Conservation (phyloP, 2,329 filamentous ascomycete species). For the Fusarium stilboides region DNA sequence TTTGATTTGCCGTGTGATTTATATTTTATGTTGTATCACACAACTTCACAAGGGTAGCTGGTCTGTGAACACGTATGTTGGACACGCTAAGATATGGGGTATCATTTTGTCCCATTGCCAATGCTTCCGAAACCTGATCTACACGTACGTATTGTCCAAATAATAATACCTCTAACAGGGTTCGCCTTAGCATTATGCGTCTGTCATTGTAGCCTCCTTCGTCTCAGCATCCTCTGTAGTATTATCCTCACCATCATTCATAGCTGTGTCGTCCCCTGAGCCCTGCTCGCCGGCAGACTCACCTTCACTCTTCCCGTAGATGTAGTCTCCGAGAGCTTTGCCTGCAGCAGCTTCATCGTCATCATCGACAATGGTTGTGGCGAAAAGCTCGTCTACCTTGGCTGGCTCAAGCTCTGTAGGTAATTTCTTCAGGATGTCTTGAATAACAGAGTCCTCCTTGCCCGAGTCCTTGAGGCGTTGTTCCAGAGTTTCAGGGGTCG, state of each 20-base stretch:
- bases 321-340: slow-evolving; percentile 47
- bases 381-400: slow-evolving; percentile 49
- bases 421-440: slow-evolving; percentile 44
- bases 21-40: background rate
- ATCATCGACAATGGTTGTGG: slow-evolving; percentile 49
- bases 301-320: slow-evolving; percentile 46
- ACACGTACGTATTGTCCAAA: slow-evolving; percentile 7
- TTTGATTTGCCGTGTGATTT: background rate
- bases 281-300: slow-evolving; percentile 19
- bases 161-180: slow-evolving; percentile 2
- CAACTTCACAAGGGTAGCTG: background rate
- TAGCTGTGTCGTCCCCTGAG: slow-evolving; percentile 39
- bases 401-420: slow-evolving; percentile 47
- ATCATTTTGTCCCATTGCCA: slow-evolving; percentile 36
- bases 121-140: slow-evolving; percentile 17
- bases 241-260: slow-evolving; percentile 36
- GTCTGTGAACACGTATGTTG: background rate
- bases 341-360: slow-evolving; percentile 44
- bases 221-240: slow-evolving; percentile 12
- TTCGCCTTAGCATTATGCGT: slow-evolving; percentile 18
- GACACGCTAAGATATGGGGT: slow-evolving; percentile 18
- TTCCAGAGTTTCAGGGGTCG: slow-evolving; percentile 50
- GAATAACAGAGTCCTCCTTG: slow-evolving; percentile 44
- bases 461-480: slow-evolving; percentile 51
- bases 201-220: slow-evolving; percentile 41